Evolutionary conservation across 2,329 filamentous ascomycete species (phyloP), one percentile per base, ranked within the genome.

Genomic region (Xylaria sp.): DNA sequence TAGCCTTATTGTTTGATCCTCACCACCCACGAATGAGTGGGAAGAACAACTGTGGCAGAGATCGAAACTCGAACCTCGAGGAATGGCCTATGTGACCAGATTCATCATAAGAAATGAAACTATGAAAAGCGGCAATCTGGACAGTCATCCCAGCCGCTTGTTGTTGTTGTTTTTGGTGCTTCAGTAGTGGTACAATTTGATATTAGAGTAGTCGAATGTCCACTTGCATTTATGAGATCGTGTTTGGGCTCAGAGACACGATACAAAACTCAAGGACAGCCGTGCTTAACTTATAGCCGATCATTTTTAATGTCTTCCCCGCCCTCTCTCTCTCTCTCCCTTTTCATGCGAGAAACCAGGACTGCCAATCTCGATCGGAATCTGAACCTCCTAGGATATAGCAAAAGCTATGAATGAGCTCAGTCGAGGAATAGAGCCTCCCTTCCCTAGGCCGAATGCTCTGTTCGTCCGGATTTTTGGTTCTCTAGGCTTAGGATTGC

Each of bases 121-220:
- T 51, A 27, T 18, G 40, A 2, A 16, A 44, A n/a, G 40, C 40
- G 13, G 40, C 40, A 44, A 18, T 16, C 5, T 44, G 40, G 18
- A n/a, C 16, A 18, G 5, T 4, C 5, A 18, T 44, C 18, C 6
- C 16, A 18, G 40, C 18, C 6, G 13, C 40, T n/a, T n/a, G n/a
- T n/a, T n/a, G n/a, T n/a, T n/a, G n/a, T n/a, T n/a, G n/a, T n/a
- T n/a, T n/a, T n/a, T n/a, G 13, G 6, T 53, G 29, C 48, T 42
- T 50, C 21, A 37, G 40, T 18, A 23, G 12, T 12, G 27, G 37
- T 60, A 18, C 55, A 68, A 35, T 44, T 50, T 55, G 23, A 35
- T 60, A 51, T 40, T 35, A 35, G 53, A 48, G 48, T 25, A 37
- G 16, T 3, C 21, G 27, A 37, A 5, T 25, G 9, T 23, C 37